A percentile compares a stretch with the other conserved stretches of the same genome.
Evolutionary conservation across 495 filamentous ascomycete genomes (phyloP).

Genomic region (Tuber umbilicatum): DNA sequence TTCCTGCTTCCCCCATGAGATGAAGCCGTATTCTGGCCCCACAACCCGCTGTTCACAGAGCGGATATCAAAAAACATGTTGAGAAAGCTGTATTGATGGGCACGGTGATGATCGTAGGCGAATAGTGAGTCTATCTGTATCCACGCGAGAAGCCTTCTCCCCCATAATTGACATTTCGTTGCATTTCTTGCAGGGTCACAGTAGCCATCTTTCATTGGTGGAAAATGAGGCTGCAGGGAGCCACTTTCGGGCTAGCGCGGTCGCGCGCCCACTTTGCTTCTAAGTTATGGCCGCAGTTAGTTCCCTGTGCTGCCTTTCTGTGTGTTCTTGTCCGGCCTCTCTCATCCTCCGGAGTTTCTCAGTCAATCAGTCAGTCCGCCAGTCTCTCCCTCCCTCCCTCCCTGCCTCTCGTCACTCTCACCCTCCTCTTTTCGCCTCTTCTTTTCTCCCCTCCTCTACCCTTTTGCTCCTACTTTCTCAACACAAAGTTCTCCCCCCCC

Average conservation of each 20-base stretch:
- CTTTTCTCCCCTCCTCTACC: constrained; percentile 20
- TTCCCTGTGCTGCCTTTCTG: constrained; percentile 35
- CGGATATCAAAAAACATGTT: constrained; percentile 22
- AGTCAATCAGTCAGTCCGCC: constrained; percentile 35
- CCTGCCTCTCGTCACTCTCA: constrained; percentile 30
- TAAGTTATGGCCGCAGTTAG: constrained; percentile 32
- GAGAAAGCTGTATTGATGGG: constrained; percentile 13
- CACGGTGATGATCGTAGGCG: constrained; percentile 9
- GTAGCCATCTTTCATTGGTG: constrained; percentile 23
- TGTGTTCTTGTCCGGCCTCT: constrained; percentile 36
- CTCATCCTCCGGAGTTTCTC: constrained; percentile 31
- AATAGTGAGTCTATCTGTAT: constrained; percentile 13
- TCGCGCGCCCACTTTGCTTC: constrained; percentile 37
- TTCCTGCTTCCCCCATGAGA: neutral
- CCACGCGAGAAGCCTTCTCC: constrained; percentile 16
- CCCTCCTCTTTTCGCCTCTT: constrained; percentile 32
- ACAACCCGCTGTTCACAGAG: neutral
- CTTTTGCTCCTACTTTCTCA: constrained; percentile 30
- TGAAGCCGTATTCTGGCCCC: constrained; percentile 2
- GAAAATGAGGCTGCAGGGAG: constrained; percentile 31
- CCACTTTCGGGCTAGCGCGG: constrained; percentile 21
- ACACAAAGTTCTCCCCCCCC: constrained; percentile 10
- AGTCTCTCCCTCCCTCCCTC: constrained; percentile 42
- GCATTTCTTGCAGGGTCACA: neutral
- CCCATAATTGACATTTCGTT: constrained; percentile 33